Evolutionary conservation across 2,329 filamentous ascomycete genomes (phyloP).

Genomic region (Zalaria obscura): DNA sequence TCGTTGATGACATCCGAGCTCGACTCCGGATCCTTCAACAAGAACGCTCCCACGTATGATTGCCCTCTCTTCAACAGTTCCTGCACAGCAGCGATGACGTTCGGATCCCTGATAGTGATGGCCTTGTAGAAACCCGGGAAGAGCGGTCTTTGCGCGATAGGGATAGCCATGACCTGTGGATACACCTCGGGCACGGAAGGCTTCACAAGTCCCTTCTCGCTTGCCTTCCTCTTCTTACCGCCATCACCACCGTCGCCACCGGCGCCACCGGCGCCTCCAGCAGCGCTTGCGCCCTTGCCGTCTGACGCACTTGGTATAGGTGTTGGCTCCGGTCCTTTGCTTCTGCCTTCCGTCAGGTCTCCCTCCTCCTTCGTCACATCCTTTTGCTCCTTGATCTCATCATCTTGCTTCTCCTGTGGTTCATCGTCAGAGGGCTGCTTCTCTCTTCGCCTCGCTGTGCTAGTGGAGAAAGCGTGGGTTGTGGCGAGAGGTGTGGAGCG

Average conservation of each 20-base stretch:
- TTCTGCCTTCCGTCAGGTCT: slow-evolving; percentile 30
- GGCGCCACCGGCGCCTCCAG: slow-evolving; percentile 34
- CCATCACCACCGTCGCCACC: slow-evolving; percentile 41
- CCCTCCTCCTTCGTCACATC: slow-evolving; percentile 20
- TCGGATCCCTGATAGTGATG: slow-evolving; percentile 86
- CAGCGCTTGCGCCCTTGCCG: slow-evolving; percentile 44
- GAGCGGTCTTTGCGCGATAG: slow-evolving; percentile 81
- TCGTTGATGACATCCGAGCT: slow-evolving; percentile 90
- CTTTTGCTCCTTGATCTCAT: slow-evolving; percentile 26
- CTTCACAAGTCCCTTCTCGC: slow-evolving; percentile 59
- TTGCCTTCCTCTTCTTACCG: slow-evolving; percentile 55
- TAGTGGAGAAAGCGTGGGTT: slow-evolving; percentile 25
- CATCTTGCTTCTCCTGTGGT: slow-evolving; percentile 22
- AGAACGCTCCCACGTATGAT: slow-evolving; percentile 90
- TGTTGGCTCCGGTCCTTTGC: slow-evolving; percentile 34
- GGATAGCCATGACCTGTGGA: slow-evolving; percentile 93
- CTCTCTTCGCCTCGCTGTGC: slow-evolving; percentile 38
- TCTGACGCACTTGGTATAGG: slow-evolving; percentile 38
- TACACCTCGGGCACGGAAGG: slow-evolving; percentile 87
- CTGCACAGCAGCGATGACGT: slow-evolving; percentile 81
- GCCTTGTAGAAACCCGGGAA: slow-evolving; percentile 99
- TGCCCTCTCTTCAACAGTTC: slow-evolving; percentile 96
- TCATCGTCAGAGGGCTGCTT: slow-evolving; percentile 37
- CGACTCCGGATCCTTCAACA: slow-evolving; percentile 91
- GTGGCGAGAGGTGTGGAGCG: slow-evolving; percentile 9